phyloP scores from a whole-genome alignment of 768 basidiomycete genomes.

The Podaxis mareebaensis region DNA sequence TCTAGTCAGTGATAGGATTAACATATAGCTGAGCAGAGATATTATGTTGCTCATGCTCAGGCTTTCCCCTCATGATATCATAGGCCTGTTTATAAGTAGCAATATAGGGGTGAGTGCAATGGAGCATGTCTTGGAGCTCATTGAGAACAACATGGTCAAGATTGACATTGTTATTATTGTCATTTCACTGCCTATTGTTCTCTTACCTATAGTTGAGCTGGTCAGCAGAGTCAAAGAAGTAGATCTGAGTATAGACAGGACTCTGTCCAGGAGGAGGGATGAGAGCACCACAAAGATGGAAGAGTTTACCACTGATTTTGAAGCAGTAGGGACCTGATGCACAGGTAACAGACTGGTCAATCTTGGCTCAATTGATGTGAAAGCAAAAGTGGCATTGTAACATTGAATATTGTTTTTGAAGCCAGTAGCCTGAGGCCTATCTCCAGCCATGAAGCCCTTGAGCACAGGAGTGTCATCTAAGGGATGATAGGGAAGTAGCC shows the following conservation, averaged over 20 bases:
- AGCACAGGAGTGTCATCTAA: background rate
- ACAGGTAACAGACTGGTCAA: background rate
- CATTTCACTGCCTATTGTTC: background rate
- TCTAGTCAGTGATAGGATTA: constrained; percentile 26
- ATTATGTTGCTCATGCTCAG: background rate
- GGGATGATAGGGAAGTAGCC: background rate
- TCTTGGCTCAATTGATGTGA: background rate
- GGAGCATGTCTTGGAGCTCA: constrained; percentile 18
- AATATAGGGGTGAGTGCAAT: constrained; percentile 9
- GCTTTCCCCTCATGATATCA: constrained; percentile 1
- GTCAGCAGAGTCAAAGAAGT: constrained; percentile 18
- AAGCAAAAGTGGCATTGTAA: background rate
- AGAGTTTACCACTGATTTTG: constrained; percentile 20
- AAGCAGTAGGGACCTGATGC: constrained; percentile 17
- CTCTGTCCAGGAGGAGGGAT: background rate
- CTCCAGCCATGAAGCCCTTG: background rate
- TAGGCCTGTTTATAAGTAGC: constrained; percentile 18
- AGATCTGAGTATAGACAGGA: constrained; percentile 22
- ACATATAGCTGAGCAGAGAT: constrained; percentile 18
- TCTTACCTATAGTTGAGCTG: constrained; percentile 1
- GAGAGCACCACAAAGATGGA: constrained; percentile 16
- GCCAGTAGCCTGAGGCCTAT: background rate
- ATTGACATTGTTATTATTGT: background rate
- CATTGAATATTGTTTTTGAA: background rate
- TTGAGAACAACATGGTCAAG: constrained; percentile 12